Evolutionary conservation across 1,284 basidiomycete species (phyloP), one percentile per base, ranked within the genome.

Genomic region (Ustilago vetiveriae): DNA sequence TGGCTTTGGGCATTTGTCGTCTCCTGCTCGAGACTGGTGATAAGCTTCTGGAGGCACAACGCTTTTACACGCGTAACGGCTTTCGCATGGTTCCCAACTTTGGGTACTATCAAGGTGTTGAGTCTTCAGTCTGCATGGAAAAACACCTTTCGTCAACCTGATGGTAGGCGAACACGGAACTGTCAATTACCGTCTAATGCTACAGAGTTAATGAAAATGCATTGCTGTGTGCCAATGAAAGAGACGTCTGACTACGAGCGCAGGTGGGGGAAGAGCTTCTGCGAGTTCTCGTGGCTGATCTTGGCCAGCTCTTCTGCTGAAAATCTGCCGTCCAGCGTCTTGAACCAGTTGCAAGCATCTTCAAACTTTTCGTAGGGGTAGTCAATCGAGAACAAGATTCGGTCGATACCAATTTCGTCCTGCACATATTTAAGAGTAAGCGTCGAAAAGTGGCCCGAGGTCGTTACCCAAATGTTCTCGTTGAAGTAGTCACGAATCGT

Each of bases 301-400:
- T 70, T 70, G 49, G 50, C 60, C 33, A 70, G 44, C 19, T 70
- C 66, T 19, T 52, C 48, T 21, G 50, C 54, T 30, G 59, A 64
- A 26, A 70, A 49, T 27, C 60, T 39, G 23, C 51, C 56, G 32
- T 64, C 66, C 13, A 70, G 60, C 17, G 55, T 64, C 46, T 62
- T 53, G 60, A 79, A 80, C 80, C 80, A 82, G 35, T 55, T 66
- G 68, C 78, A 81, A 7, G 76, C 80, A 19, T 67, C 66, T 41
- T 82, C 80, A 32, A 82, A 80, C 53, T 73, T 69, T 53, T 82
- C 80, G 59, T 80, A 82, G 6, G 80, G 80, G 55, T 79, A 80
- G 75, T 82, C 80, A 64, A 80, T 78, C 6, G 80, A 80, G 72
- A 81, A 81, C n/a, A 80, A 69, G 51, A 82, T 68, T 19, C 79